A percentile compares a stretch with the other conserved stretches of the same genome.
Conservation (phyloP, 108 stramenopile species). For the Skeletonema menzelii region DNA sequence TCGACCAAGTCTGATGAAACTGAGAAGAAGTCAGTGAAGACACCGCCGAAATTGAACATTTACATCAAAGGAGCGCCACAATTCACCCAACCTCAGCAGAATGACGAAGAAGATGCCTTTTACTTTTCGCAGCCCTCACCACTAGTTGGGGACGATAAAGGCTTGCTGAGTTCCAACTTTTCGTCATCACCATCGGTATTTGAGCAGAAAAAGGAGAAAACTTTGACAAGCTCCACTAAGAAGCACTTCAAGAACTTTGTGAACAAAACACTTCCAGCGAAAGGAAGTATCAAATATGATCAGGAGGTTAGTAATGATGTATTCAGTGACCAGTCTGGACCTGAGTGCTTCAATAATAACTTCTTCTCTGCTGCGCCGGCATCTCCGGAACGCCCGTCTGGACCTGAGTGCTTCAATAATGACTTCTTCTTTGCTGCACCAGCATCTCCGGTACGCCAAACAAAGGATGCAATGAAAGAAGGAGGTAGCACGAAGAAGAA, state of each 20-base stretch:
- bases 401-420: neutral
- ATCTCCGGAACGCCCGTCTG: neutral
- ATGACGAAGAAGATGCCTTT: neutral
- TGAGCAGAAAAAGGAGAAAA: neutral
- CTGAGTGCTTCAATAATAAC: neutral
- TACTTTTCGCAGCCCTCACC: neutral
- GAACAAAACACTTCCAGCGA: neutral
- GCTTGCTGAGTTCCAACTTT: neutral
- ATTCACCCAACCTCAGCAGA: neutral
- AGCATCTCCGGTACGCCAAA: neutral
- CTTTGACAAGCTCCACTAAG: neutral
- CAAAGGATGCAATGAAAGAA: neutral
- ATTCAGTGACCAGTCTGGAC: neutral
- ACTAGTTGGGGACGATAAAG: neutral
- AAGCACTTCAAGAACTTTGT: neutral
- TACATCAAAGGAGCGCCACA: constrained; percentile 3
- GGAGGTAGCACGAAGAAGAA: neutral
- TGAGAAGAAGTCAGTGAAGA: neutral
- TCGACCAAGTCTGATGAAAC: neutral
- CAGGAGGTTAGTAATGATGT: neutral
- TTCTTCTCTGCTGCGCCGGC: neutral
- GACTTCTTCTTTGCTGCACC: neutral
- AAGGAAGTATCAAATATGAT: neutral
- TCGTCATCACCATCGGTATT: neutral
- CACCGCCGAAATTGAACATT: neutral